Conservation (phyloP, 345 rosid species). For the Camelina hispida region DNA sequence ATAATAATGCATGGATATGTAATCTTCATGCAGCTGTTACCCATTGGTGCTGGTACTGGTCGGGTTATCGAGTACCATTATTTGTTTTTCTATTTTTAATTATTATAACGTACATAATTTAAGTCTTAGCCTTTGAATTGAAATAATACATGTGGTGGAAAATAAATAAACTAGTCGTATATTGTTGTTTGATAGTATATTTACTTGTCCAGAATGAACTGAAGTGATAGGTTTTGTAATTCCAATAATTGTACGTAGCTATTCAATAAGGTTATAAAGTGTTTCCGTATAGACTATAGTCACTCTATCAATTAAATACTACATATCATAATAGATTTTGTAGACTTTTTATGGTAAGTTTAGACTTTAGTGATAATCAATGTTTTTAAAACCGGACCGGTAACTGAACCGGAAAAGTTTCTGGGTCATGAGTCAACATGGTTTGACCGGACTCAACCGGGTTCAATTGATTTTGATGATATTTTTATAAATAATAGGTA, state of each 20-base stretch:
- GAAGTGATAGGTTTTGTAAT: neutral
- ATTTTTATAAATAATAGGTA: too few species aligned
- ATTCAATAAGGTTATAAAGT: slow-evolving; percentile 10
- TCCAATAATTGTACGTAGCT: slow-evolving; percentile 18
- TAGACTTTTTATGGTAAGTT: neutral
- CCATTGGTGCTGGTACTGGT: slow-evolving; percentile 34
- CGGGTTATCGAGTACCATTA: slow-evolving; percentile 36
- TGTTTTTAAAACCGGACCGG: too few species aligned
- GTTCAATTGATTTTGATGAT: too few species aligned
- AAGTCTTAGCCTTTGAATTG: neutral
- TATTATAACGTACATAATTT: neutral
- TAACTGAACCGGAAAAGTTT: too few species aligned
- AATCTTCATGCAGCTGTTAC: slow-evolving; percentile 38
- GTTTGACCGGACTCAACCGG: too few species aligned
- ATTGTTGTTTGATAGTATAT: neutral
- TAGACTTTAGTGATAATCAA: slow-evolving; percentile 15
- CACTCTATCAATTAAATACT: slow-evolving; percentile 25
- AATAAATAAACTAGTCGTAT: neutral
- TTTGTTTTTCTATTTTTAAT: neutral
- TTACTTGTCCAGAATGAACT: slow-evolving; percentile 9
- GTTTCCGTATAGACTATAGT: neutral
- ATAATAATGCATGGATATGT: slow-evolving; percentile 25
- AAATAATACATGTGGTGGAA: slow-evolving; percentile 1
- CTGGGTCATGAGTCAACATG: too few species aligned
- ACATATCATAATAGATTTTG: neutral